Percentiles rank a stretch among this genome's conserved stretches.
Conservation (phyloP, 176 grass and related monocot species). For the Elaeis guineensis region DNA sequence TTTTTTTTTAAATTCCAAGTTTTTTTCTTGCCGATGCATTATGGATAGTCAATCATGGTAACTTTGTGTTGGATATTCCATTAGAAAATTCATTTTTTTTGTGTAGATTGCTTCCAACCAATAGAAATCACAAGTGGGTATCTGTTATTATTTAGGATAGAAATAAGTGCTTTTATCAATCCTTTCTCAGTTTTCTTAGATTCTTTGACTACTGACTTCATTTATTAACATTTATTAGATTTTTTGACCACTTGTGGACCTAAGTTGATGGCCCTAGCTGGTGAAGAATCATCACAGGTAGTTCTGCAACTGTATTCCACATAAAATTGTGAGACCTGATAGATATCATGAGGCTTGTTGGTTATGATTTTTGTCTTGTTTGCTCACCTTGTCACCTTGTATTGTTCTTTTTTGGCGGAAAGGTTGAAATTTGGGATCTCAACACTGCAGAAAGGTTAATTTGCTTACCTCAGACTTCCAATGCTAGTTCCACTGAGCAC, state of each 20-base stretch:
- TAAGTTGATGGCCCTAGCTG: conserved; percentile 67
- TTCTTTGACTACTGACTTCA: no score
- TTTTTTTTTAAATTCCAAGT: no score
- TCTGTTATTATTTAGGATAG: no score
- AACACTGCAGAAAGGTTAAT: conserved; percentile 47
- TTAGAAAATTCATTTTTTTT: no score
- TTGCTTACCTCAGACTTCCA: conserved; percentile 44
- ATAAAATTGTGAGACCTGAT: no score
- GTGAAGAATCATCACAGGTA: conserved; percentile 63
- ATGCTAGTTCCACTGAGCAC: conserved; percentile 20
- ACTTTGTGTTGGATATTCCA: no score
- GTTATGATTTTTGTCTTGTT: conserved; percentile 25
- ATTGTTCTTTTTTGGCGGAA: neutral
- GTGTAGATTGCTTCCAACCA: no score
- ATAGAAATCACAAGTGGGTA: no score
- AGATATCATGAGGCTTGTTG: neutral
- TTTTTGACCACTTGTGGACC: conserved; percentile 13
- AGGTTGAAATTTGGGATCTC: conserved; percentile 93
- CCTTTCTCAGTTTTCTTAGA: no score
- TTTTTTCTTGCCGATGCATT: no score
- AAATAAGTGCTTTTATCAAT: no score
- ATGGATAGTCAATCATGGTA: no score
- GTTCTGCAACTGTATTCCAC: neutral
- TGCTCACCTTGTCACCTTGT: conserved; percentile 13
- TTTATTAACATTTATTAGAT: conserved; percentile 4